Evolutionary conservation across 805 yeast species (phyloP), one percentile per base, ranked within the genome.

Genomic region (Starmerella scarabaei): DNA sequence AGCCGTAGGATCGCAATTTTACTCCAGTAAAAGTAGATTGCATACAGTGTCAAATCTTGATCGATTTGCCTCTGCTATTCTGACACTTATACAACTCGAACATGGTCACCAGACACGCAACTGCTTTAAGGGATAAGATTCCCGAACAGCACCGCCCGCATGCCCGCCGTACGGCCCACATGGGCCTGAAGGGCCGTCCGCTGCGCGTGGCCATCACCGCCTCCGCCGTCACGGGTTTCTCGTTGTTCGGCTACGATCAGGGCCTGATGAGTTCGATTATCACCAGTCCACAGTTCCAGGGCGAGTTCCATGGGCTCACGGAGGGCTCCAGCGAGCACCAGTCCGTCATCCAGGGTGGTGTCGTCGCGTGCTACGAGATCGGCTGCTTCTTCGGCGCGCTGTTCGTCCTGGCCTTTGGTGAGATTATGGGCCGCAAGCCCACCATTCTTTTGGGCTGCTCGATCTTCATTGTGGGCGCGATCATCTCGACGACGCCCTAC

Each of bases 371-470:
- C 30, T 80, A 79, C 52, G 86, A 80, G 34, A 52, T 80, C 32
- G 93, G 88, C 35, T 78, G 85, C 61, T 75, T 79, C 66, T 65
- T 70, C 49, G 86, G 88, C 48, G 82, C 86, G 7, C 52, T 79
- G 29, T 65, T 72, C 36, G 77, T 75, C 15, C 66, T 77, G 59
- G 64, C 66, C 44, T 57, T 64, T 40, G 88, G 85, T 60, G 83
- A 76, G 46, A 57, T 41, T 31, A 54, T 63, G 35, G 91, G 91
- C 39, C 75, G 91, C 64, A 72, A 80, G 58, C 73, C 73, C 23
- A 55, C 74, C 48, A 71, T 80, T 37, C 56, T 74, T 15, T 34
- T 62, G 18, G 86, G 88, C 23, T 63, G 75, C 32, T 17, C 61
- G 16, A 63, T 77, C 39, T 72, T 80, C 47, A 66, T 72, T 28